Percentiles rank a stretch among this genome's conserved stretches.
These are phyloP conservation scores for Vigna unguiculata DNA, from an alignment of 306 rosid genomes.

Conservation along the genomic window DNA sequence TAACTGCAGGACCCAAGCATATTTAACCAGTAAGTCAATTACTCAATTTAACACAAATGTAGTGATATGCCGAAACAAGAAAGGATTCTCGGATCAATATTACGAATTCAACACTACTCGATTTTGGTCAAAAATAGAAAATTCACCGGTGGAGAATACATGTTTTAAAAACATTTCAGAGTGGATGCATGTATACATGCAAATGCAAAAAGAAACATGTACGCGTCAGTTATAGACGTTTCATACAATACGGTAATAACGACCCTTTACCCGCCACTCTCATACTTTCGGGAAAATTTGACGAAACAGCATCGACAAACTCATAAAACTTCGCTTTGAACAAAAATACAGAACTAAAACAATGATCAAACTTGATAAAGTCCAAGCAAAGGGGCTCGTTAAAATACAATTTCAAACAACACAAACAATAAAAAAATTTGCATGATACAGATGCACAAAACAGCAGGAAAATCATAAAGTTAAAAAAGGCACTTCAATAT, in stretches of 20 bases:
- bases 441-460: conserved; percentile 7
- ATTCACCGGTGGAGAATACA: background rate
- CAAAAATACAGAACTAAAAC: conserved; percentile 4
- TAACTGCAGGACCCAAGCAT: conserved; percentile 18
- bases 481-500: conserved; percentile 32
- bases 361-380: background rate
- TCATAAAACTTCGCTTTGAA: conserved; percentile 1
- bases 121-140: background rate
- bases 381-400: background rate
- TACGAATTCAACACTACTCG: too few species aligned
- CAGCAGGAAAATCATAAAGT: conserved; percentile 7
- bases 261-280: conserved; percentile 19
- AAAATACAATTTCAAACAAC: background rate
- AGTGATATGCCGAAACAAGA: background rate
- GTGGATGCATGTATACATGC: conserved; percentile 19
- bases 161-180: conserved; percentile 30
- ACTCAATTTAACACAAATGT: conserved; percentile 15
- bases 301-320: conserved; percentile 18
- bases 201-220: conserved; percentile 11
- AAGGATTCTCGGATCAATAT: background rate
- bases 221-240: background rate
- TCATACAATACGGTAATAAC: background rate
- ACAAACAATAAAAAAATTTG: background rate
- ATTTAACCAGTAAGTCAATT: conserved; percentile 1
- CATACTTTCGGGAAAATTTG: background rate